Conservation (phyloP, 495 filamentous ascomycete species). For the Melanomma pulvis-pyrius region DNA sequence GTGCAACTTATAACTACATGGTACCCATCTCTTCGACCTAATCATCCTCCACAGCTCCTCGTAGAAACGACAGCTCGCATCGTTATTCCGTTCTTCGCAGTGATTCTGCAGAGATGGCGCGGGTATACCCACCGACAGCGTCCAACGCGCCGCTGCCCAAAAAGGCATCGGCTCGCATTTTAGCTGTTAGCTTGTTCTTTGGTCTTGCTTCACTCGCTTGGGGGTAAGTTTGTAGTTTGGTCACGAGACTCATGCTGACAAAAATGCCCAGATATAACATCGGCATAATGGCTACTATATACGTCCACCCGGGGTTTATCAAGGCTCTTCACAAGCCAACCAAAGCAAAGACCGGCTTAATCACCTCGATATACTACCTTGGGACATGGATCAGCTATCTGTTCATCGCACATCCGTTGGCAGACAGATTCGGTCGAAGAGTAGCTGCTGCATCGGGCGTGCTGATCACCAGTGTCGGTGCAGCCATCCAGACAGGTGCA, state of each 20-base stretch:
- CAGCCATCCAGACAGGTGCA: constrained; percentile 51
- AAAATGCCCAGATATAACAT: constrained; percentile 54
- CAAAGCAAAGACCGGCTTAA: constrained; percentile 52
- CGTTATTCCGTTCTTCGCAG: not conserved
- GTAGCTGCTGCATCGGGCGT: constrained; percentile 54
- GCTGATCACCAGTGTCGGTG: constrained; percentile 51
- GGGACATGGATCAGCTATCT: constrained; percentile 60
- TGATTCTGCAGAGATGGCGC: not conserved
- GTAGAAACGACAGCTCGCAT: no score
- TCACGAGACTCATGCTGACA: not conserved
- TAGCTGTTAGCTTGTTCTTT: constrained; percentile 55
- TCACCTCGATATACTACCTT: constrained; percentile 61
- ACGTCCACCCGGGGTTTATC: constrained; percentile 57
- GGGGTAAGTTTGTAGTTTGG: constrained; percentile 48
- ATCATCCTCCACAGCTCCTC: not conserved
- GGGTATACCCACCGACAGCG: not conserved
- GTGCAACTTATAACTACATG: not conserved
- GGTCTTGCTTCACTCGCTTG: constrained; percentile 62
- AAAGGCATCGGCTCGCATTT: constrained; percentile 49
- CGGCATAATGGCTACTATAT: constrained; percentile 59
- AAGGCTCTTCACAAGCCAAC: constrained; percentile 49
- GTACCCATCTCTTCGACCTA: not conserved
- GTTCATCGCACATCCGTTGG: constrained; percentile 54
- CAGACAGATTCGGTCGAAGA: constrained; percentile 55
- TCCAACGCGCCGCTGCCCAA: constrained; percentile 26